These are phyloP conservation scores for Lachnellula hyalina DNA, from an alignment of 2,329 filamentous ascomycete genomes.

Conservation along the genomic window DNA sequence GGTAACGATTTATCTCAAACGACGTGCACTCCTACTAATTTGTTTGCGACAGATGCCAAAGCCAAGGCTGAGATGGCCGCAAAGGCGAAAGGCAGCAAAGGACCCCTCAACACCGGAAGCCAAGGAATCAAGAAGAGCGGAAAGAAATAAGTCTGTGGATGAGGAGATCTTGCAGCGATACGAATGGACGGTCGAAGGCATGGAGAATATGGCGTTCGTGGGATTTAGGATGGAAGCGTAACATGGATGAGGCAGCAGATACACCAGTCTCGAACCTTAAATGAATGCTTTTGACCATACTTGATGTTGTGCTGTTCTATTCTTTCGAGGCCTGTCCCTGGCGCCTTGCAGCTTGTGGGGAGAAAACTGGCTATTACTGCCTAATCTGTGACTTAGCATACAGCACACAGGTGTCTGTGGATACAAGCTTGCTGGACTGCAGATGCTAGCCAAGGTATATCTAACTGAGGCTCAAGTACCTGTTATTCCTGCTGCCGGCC, in stretches of 20 bases:
- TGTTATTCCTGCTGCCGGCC: too few relatives aligned
- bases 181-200: background rate
- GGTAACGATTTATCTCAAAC: slow-evolving; percentile 29
- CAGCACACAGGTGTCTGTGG: too few relatives aligned
- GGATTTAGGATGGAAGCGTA: slow-evolving; percentile 5
- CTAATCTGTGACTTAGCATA: too few relatives aligned
- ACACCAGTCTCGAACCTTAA: background rate
- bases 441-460: too few relatives aligned
- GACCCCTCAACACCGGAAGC: slow-evolving; percentile 74
- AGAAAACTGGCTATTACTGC: too few relatives aligned
- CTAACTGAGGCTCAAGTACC: too few relatives aligned
- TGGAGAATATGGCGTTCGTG: slow-evolving; percentile 9
- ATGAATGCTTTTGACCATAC: background rate
- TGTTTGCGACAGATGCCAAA: slow-evolving; percentile 59
- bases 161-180: background rate
- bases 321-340: background rate
- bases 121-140: slow-evolving; percentile 98
- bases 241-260: background rate
- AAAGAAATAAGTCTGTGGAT: slow-evolving; percentile 64
- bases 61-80: slow-evolving; percentile 78
- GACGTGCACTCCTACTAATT: slow-evolving; percentile 4
- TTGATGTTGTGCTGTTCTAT: background rate
- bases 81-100: slow-evolving; percentile 74
- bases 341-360: background rate
- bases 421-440: too few relatives aligned